These are phyloP conservation scores for Pachyrhizus erosus DNA, from an alignment of 306 rosid genomes.

Conservation along the genomic window DNA sequence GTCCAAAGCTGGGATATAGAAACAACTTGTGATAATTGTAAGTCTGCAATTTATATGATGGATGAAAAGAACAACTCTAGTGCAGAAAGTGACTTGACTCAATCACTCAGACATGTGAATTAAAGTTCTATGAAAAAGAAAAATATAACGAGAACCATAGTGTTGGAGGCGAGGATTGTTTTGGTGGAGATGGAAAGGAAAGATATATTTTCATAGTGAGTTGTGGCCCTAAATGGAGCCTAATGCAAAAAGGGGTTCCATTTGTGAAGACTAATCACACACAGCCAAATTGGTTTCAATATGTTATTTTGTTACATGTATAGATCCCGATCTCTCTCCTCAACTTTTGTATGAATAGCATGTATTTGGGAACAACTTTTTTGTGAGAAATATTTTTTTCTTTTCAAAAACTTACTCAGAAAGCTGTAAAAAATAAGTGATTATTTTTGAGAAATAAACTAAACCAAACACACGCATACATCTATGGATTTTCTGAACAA, in stretches of 20 bases:
- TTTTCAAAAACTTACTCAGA: not conserved
- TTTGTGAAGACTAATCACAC: slow-evolving; percentile 2
- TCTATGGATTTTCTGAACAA: slow-evolving; percentile 22
- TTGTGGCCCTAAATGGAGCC: not conserved
- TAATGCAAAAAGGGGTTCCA: not conserved
- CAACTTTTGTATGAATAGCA: not conserved
- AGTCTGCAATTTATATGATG: slow-evolving; percentile 8
- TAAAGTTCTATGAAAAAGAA: not conserved
- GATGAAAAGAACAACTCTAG: not conserved
- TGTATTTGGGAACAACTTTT: not conserved
- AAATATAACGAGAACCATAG: slow-evolving; percentile 19
- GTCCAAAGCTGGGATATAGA: slow-evolving; percentile 5
- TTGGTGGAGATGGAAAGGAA: slow-evolving; percentile 22
- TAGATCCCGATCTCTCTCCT: slow-evolving; percentile 22
- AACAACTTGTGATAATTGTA: slow-evolving; percentile 15
- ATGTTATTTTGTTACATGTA: not conserved
- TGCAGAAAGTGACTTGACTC: slow-evolving; percentile 14
- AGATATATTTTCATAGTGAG: not conserved
- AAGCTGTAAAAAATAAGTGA: not conserved
- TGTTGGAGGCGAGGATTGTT: not conserved
- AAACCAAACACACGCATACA: not conserved
- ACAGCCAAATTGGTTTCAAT: slow-evolving; percentile 28
- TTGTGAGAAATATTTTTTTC: not conserved
- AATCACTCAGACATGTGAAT: slow-evolving; percentile 3
- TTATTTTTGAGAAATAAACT: not conserved